Evolutionary conservation across 306 rosid genomes (phyloP).

Genomic region (Glycyrrhiza uralensis): DNA sequence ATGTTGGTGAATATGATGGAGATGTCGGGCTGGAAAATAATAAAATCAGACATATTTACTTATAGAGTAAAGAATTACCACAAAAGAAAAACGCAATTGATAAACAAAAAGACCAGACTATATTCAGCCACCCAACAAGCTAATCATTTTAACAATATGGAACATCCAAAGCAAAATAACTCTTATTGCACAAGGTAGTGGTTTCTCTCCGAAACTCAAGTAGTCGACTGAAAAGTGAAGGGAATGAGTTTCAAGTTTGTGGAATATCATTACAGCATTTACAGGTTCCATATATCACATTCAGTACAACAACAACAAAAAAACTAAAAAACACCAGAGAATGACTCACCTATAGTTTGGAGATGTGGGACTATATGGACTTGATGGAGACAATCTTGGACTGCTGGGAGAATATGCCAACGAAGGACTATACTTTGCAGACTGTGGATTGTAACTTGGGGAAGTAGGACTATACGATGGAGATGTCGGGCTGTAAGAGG

Average conservation of each 20-base stretch:
- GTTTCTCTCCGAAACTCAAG: neutral
- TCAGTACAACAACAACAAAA: neutral
- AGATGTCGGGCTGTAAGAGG: conserved; percentile 78
- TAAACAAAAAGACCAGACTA: neutral
- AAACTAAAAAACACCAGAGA: neutral
- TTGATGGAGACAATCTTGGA: conserved; percentile 86
- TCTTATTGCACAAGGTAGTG: neutral
- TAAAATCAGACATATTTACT: conserved; percentile 14
- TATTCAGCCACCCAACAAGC: neutral
- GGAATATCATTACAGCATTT: neutral
- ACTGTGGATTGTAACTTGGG: conserved; percentile 89
- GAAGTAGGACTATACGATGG: conserved; percentile 89
- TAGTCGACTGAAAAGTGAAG: neutral
- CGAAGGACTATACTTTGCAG: conserved; percentile 93
- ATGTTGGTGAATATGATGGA: conserved; percentile 96
- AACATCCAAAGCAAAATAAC: conserved; percentile 6
- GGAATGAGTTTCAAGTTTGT: neutral
- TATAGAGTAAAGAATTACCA: neutral
- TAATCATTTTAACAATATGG: conserved; percentile 6
- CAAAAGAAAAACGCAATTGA: neutral
- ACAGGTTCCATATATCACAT: neutral
- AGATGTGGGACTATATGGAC: conserved; percentile 96
- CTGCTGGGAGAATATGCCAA: conserved; percentile 96
- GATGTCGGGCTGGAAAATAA: conserved; percentile 80
- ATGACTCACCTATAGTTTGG: conserved; percentile 81